Evolutionary conservation across 352 stramenopile genomes (phyloP).

Genomic region (Phytopythium aichiense): DNA sequence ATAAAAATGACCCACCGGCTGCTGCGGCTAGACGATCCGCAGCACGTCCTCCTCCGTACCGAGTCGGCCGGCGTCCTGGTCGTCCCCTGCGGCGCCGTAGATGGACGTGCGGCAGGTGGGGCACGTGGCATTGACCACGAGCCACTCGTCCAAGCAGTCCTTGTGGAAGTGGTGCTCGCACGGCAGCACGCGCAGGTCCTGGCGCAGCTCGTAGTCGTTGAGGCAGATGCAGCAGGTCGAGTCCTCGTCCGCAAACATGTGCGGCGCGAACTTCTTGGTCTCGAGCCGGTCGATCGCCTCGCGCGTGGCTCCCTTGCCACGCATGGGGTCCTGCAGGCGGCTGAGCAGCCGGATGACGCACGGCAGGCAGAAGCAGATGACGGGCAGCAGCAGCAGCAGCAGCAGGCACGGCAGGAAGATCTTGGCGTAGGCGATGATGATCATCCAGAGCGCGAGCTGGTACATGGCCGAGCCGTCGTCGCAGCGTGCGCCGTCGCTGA

Average conservation of each 20-base stretch:
- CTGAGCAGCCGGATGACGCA: slow-evolving; percentile 91
- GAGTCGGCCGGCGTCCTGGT: slow-evolving; percentile 12
- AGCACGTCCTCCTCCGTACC: slow-evolving; percentile 61
- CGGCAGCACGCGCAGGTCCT: slow-evolving; percentile 91
- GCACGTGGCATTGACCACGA: slow-evolving; percentile 85
- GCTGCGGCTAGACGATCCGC: slow-evolving; percentile 34
- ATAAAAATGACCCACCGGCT: not conserved
- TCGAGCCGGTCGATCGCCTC: slow-evolving; percentile 71
- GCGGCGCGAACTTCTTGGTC: slow-evolving; percentile 47
- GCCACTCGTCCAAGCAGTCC: slow-evolving; percentile 89
- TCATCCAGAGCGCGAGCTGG: slow-evolving; percentile 87
- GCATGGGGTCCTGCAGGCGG: slow-evolving; percentile 84
- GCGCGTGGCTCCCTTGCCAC: slow-evolving; percentile 78
- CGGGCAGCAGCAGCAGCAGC: slow-evolving; percentile 83
- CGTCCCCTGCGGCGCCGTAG: slow-evolving; percentile 28
- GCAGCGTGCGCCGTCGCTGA: slow-evolving; percentile 76
- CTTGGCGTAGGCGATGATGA: slow-evolving; percentile 91
- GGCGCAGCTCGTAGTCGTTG: slow-evolving; percentile 82
- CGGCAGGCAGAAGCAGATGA: slow-evolving; percentile 93
- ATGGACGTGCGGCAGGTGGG: slow-evolving; percentile 87
- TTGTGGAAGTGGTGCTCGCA: slow-evolving; percentile 96
- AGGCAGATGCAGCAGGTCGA: slow-evolving; percentile 91
- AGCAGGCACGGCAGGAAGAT: slow-evolving; percentile 92
- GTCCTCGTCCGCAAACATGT: slow-evolving; percentile 77
- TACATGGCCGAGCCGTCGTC: slow-evolving; percentile 78